These are phyloP conservation scores for Mimosa pudica DNA, from an alignment of 306 rosid species.

Conservation along the genomic window DNA sequence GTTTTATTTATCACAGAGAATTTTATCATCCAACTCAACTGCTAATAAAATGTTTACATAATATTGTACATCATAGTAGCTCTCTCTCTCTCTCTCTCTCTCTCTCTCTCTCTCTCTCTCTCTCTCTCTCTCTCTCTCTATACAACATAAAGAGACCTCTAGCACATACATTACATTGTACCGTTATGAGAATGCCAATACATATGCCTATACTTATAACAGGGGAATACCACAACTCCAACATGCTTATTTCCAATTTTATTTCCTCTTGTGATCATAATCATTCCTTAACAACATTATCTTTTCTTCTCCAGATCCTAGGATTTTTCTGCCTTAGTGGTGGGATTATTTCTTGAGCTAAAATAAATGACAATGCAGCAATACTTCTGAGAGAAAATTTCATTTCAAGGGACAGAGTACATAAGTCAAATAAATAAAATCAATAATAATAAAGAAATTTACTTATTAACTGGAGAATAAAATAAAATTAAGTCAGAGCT, in stretches of 20 bases:
- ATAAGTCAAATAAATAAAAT: neutral
- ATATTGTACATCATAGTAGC: neutral
- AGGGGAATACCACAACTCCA: neutral
- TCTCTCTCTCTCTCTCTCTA: neutral
- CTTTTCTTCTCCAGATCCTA: neutral
- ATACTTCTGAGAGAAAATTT: constrained; percentile 16
- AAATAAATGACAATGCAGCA: constrained; percentile 1
- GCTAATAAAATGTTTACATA: neutral
- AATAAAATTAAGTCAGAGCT: constrained; percentile 26
- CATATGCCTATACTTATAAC: neutral
- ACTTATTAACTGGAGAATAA: neutral
- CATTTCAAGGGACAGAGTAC: neutral
- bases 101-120: no score
- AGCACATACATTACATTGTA: neutral
- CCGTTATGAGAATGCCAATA: neutral
- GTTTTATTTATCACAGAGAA: neutral
- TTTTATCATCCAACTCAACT: neutral
- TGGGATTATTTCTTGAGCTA: neutral
- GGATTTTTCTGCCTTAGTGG: neutral
- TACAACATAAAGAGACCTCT: neutral
- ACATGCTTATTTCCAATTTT: neutral
- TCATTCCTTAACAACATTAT: neutral
- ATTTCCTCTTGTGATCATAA: neutral
- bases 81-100: no score
- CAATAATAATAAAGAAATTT: constrained; percentile 6